Evolutionary conservation across 2,329 filamentous ascomycete species (phyloP).

Genomic region (Fusarium robinianum): DNA sequence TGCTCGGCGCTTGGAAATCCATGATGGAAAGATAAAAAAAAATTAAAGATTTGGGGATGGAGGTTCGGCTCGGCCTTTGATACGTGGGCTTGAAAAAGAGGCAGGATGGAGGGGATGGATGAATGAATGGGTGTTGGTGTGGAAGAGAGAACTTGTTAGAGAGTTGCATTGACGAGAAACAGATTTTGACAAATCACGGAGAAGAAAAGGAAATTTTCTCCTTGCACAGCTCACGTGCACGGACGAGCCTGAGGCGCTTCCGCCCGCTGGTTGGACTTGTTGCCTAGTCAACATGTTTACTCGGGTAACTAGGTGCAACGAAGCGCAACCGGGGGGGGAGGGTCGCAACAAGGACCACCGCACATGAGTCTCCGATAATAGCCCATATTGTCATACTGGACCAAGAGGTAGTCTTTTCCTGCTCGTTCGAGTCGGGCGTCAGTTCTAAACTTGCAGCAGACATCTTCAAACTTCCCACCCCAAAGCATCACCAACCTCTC

Average conservation of each 20-base stretch:
- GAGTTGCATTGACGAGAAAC: constrained; percentile 18
- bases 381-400: no score
- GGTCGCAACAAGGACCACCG: constrained; percentile 33
- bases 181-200: constrained; percentile 19
- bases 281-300: constrained; percentile 45
- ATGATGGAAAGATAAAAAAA: constrained; percentile 24
- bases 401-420: no score
- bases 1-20: constrained; percentile 47
- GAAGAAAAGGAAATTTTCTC: constrained; percentile 28
- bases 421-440: constrained; percentile 14
- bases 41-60: neutral
- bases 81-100: constrained; percentile 3
- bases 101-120: constrained; percentile 13
- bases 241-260: constrained; percentile 17
- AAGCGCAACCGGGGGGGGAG: no score
- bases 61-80: neutral
- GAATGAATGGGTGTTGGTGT: constrained; percentile 9
- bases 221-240: constrained; percentile 25
- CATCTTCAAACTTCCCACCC: constrained; percentile 15
- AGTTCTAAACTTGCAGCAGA: constrained; percentile 26
- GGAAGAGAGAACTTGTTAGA: constrained; percentile 18
- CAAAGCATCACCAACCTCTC: constrained; percentile 10
- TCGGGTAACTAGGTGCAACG: constrained; percentile 35
- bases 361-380: constrained; percentile 34
- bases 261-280: constrained; percentile 32